phyloP scores from a whole-genome alignment of 306 rosid genomes.

The Pueraria montana region DNA sequence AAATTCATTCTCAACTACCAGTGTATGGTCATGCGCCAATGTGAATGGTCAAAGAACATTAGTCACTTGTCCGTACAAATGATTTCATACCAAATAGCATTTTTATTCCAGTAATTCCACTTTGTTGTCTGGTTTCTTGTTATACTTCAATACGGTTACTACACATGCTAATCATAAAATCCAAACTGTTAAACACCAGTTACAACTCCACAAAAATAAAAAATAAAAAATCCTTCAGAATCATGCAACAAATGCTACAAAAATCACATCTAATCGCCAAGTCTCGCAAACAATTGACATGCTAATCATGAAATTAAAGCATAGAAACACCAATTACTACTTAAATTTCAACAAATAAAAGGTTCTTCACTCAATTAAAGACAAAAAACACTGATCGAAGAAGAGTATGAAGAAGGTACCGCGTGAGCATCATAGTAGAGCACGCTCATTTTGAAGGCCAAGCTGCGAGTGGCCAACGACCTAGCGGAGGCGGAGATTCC shows the following conservation, averaged over 20 bases:
- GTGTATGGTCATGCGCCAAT: background rate
- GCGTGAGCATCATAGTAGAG: conserved; percentile 83
- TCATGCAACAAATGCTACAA: background rate
- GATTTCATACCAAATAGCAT: background rate
- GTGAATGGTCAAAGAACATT: background rate
- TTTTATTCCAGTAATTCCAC: background rate
- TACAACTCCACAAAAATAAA: background rate
- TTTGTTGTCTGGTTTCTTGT: background rate
- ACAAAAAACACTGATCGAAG: background rate
- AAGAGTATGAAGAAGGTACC: conserved; percentile 51
- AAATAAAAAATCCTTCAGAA: background rate
- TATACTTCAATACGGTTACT: background rate
- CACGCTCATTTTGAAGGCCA: conserved; percentile 96
- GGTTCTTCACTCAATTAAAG: background rate
- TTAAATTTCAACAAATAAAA: conserved; percentile 7
- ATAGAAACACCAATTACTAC: background rate
- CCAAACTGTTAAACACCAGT: conserved; percentile 8
- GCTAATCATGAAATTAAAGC: conserved; percentile 15
- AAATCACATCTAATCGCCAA: background rate
- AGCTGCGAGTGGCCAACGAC: conserved; percentile 91
- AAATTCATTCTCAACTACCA: background rate
- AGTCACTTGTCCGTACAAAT: background rate
- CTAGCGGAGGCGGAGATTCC: conserved; percentile 97
- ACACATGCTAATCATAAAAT: background rate
- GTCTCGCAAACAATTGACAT: background rate